Evolutionary conservation across 306 rosid genomes (phyloP).

Genomic region (Purshia tridentata): DNA sequence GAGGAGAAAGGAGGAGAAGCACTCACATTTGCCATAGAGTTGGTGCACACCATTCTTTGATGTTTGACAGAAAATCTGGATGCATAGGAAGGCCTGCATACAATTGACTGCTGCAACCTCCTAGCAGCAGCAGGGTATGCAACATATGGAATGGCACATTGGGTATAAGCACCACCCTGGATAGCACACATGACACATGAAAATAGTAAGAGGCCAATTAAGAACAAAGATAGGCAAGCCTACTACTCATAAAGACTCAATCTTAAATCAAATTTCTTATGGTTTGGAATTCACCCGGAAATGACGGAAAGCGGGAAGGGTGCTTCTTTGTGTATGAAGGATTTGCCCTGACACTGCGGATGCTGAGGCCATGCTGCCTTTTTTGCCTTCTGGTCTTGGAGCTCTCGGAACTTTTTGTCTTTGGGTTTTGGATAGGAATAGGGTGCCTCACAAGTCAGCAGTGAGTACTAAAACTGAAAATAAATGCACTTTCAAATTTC

Average conservation of each 20-base stretch:
- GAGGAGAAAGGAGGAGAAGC: neutral
- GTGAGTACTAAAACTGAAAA: no score
- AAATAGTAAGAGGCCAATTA: no score
- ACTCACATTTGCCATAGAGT: constrained; percentile 48
- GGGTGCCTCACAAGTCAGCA: no score
- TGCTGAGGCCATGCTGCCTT: constrained; percentile 17
- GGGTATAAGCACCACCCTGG: neutral
- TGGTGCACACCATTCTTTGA: constrained; percentile 43
- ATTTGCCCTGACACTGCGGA: constrained; percentile 39
- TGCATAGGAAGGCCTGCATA: constrained; percentile 30
- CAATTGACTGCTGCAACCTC: constrained; percentile 20
- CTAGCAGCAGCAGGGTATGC: neutral
- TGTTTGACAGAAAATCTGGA: constrained; percentile 34
- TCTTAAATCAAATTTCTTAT: no score
- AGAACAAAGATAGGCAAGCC: no score
- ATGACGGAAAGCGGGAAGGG: constrained; percentile 23
- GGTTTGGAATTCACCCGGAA: constrained; percentile 38
- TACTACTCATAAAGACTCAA: no score
- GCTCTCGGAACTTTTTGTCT: no score
- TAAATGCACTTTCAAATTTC: no score
- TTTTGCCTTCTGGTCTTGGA: neutral
- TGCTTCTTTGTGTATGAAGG: constrained; percentile 34
- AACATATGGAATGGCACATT: no score
- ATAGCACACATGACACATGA: constrained; percentile 1
- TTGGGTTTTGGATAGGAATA: neutral